Conservation (phyloP, 176 grass and related monocot genomes). For the Carex pumila region DNA sequence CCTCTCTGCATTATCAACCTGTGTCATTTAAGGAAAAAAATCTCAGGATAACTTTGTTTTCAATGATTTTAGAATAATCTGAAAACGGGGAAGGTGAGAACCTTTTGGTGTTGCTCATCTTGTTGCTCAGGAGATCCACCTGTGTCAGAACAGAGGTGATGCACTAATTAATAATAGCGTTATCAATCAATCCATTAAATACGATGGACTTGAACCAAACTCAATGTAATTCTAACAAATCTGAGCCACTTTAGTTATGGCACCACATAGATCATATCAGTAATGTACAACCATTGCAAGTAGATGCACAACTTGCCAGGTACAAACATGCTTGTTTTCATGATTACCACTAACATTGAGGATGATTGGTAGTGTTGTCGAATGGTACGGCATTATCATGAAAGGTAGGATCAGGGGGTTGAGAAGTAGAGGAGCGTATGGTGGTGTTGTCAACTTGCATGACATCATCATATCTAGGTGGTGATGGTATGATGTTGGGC, state of each 20-base stretch:
- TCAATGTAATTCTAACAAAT: background rate
- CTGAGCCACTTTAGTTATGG: background rate
- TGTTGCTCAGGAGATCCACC: slow-evolving; percentile 27
- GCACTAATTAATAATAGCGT: background rate
- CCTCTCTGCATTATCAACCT: slow-evolving; percentile 15
- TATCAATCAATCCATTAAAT: background rate
- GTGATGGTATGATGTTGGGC: slow-evolving; percentile 44
- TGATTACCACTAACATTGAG: background rate
- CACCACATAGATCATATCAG: background rate
- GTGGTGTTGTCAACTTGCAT: slow-evolving; percentile 6
- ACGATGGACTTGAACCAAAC: background rate
- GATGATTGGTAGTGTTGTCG: background rate
- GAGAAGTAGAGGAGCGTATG: slow-evolving; percentile 22
- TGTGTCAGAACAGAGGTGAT: slow-evolving; percentile 23
- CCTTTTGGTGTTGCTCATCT: slow-evolving; percentile 45
- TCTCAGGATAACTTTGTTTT: background rate
- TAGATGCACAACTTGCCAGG: background rate
- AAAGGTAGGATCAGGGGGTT: slow-evolving; percentile 33
- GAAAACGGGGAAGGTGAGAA: slow-evolving; percentile 15
- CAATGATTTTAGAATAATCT: background rate
- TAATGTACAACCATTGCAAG: background rate
- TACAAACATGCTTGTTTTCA: background rate
- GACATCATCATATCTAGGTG: slow-evolving; percentile 38
- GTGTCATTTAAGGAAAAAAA: slow-evolving; percentile 17
- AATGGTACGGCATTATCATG: slow-evolving; percentile 2